These are phyloP conservation scores for Dendryphion nanum DNA, from an alignment of 2,329 filamentous ascomycete species.

Conservation along the genomic window DNA sequence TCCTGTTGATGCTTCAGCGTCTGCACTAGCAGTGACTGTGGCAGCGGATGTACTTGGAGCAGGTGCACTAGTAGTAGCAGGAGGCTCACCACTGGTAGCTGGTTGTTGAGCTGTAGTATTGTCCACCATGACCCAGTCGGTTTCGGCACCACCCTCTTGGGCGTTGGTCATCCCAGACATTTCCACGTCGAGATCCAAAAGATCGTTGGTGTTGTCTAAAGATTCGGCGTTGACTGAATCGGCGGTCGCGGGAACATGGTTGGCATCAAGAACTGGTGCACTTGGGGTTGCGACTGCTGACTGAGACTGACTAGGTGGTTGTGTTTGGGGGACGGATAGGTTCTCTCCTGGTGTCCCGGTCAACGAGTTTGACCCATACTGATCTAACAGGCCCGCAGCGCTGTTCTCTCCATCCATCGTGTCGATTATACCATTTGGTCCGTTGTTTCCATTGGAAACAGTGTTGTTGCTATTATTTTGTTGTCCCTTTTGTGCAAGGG, in stretches of 20 bases:
- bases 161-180: conserved; percentile 57
- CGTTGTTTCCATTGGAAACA: conserved; percentile 30
- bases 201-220: conserved; percentile 30
- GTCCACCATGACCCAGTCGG: conserved; percentile 37
- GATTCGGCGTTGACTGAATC: background rate
- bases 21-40: conserved; percentile 15
- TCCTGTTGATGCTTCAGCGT: conserved; percentile 28
- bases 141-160: conserved; percentile 28
- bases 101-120: conserved; percentile 11
- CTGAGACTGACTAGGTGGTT: conserved; percentile 58
- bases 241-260: conserved; percentile 14
- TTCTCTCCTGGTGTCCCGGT: conserved; percentile 60
- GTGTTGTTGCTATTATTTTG: conserved; percentile 31
- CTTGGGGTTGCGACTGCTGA: conserved; percentile 59
- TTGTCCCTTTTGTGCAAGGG: conserved; percentile 18
- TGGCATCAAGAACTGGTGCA: conserved; percentile 21
- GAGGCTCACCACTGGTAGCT: conserved; percentile 13
- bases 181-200: conserved; percentile 48
- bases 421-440: conserved; percentile 29
- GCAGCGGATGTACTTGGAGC: background rate
- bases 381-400: conserved; percentile 64
- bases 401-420: conserved; percentile 36
- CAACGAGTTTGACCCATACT: conserved; percentile 65
- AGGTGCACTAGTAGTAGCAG: conserved; percentile 5
- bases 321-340: conserved; percentile 57